A percentile compares a stretch with the other conserved stretches of the same genome.
Evolutionary conservation across 176 grass and related monocot genomes (phyloP).

Genomic region (Aechmea fasciata): DNA sequence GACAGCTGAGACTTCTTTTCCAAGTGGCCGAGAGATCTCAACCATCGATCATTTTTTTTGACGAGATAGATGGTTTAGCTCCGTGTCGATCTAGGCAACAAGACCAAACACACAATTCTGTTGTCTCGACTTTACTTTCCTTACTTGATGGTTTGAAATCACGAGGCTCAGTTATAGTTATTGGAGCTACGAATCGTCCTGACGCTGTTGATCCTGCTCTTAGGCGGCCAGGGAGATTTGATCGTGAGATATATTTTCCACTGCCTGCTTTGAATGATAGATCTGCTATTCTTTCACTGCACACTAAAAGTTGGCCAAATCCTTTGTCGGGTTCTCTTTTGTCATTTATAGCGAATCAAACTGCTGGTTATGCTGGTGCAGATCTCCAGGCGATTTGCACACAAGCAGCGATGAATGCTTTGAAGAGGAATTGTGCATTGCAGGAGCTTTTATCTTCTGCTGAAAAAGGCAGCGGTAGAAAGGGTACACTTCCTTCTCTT

Average conservation of each 20-base stretch:
- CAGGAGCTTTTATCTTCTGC: conserved; percentile 61
- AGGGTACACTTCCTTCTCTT: conserved; percentile 49
- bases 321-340: conserved; percentile 59
- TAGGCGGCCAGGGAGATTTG: conserved; percentile 93
- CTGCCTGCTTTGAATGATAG: conserved; percentile 75
- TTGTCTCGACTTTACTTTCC: conserved; percentile 89
- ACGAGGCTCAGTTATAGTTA: conserved; percentile 93
- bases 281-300: conserved; percentile 81
- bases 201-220: conserved; percentile 96
- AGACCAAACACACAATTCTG: conserved; percentile 98
- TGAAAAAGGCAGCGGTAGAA: conserved; percentile 44
- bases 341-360: conserved; percentile 76
- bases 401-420: conserved; percentile 91
- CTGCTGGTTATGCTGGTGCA: conserved; percentile 88
- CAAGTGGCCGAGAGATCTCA: conserved; percentile 96
- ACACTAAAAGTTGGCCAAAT: conserved; percentile 87
- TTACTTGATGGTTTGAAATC: conserved; percentile 98
- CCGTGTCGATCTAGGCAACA: conserved; percentile 74
- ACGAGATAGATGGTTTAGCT: conserved; percentile 95
- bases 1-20: conserved; percentile 94
- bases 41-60: conserved; percentile 98
- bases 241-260: conserved; percentile 96
- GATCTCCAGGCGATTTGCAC: conserved; percentile 91
- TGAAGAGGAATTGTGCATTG: conserved; percentile 74
- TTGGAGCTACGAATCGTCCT: conserved; percentile 88